Percentiles rank a stretch among this genome's conserved stretches.
phyloP scores from a whole-genome alignment of 176 grass and related monocot species.

The Coix lacrymajobi region DNA sequence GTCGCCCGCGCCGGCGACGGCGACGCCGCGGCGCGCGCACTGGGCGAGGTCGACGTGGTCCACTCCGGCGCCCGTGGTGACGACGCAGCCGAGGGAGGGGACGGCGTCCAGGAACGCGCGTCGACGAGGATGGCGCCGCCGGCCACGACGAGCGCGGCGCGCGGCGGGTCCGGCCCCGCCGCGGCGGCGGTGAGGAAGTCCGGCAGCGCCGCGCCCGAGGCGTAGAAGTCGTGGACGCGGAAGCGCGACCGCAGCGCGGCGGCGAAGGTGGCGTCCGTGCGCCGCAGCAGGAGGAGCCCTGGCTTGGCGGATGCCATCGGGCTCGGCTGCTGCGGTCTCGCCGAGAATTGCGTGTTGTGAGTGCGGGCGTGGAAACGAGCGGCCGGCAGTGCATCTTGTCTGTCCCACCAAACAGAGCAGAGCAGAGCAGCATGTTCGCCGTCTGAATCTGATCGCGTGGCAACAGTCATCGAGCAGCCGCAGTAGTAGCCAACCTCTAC shows the following conservation, averaged over 20 bases:
- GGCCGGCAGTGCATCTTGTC: not conserved
- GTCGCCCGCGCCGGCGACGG: constrained; percentile 32
- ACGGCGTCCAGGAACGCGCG: constrained; percentile 15
- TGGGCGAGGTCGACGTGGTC: constrained; percentile 52
- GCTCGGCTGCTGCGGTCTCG: not conserved
- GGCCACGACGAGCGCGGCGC: constrained; percentile 7
- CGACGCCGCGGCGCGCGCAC: constrained; percentile 40
- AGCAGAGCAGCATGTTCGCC: too few species aligned
- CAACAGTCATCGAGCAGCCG: too few species aligned
- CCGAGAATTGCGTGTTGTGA: not conserved
- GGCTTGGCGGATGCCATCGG: not conserved
- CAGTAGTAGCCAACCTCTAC: too few species aligned
- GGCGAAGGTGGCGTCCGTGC: not conserved
- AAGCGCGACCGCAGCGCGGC: constrained; percentile 21
- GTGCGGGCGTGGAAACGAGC: not conserved
- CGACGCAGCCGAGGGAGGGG: constrained; percentile 28
- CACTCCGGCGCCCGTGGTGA: constrained; percentile 37
- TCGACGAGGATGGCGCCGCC: not conserved
- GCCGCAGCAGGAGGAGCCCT: constrained; percentile 21
- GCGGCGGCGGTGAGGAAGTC: constrained; percentile 12
- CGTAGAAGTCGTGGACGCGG: constrained; percentile 12
- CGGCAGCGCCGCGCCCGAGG: not conserved
- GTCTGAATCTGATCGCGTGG: too few species aligned
- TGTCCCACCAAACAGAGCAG: too few species aligned
- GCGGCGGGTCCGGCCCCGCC: not conserved